Conservation (phyloP, 495 filamentous ascomycete genomes). For the Talaromyces proteolyticus region DNA sequence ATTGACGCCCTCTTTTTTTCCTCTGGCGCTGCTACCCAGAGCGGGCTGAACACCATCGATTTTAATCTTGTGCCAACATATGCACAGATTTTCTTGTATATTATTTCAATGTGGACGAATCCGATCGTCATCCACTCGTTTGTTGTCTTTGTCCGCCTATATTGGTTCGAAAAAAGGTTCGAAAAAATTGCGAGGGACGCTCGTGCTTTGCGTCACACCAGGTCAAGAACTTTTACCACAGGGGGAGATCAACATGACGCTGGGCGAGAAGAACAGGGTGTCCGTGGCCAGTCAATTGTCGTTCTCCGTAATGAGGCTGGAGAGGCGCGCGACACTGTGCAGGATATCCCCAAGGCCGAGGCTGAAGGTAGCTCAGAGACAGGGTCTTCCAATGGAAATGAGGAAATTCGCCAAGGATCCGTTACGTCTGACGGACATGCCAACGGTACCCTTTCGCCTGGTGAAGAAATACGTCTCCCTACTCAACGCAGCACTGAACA, state of each 20-base stretch:
- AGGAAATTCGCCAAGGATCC: slow-evolving; percentile 10
- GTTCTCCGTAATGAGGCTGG: slow-evolving; percentile 55
- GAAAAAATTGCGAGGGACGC: slow-evolving; percentile 65
- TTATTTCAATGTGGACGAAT: slow-evolving; percentile 68
- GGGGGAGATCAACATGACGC: slow-evolving; percentile 38
- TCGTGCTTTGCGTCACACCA: slow-evolving; percentile 45
- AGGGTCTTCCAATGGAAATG: slow-evolving; percentile 16
- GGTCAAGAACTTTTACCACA: slow-evolving; percentile 50
- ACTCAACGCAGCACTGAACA: slow-evolving; percentile 57
- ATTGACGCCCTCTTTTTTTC: slow-evolving; percentile 88
- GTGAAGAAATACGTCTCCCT: slow-evolving; percentile 39
- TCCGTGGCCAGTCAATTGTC: slow-evolving; percentile 65
- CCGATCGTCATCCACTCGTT: slow-evolving; percentile 86
- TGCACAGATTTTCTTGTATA: slow-evolving; percentile 70
- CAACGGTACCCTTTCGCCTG: slow-evolving; percentile 4
- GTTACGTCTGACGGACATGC: slow-evolving; percentile 9
- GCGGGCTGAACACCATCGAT: slow-evolving; percentile 84
- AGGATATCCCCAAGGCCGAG: slow-evolving; percentile 12
- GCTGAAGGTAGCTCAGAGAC: slow-evolving; percentile 17
- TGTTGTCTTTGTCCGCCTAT: slow-evolving; percentile 85
- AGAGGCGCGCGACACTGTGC: slow-evolving; percentile 17
- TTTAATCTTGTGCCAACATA: slow-evolving; percentile 68
- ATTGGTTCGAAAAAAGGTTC: slow-evolving; percentile 97
- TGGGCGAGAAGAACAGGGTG: slow-evolving; percentile 55
- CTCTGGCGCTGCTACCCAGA: slow-evolving; percentile 78